phyloP scores from a whole-genome alignment of 2,329 filamentous ascomycete species.

The Esteya vermicola region DNA sequence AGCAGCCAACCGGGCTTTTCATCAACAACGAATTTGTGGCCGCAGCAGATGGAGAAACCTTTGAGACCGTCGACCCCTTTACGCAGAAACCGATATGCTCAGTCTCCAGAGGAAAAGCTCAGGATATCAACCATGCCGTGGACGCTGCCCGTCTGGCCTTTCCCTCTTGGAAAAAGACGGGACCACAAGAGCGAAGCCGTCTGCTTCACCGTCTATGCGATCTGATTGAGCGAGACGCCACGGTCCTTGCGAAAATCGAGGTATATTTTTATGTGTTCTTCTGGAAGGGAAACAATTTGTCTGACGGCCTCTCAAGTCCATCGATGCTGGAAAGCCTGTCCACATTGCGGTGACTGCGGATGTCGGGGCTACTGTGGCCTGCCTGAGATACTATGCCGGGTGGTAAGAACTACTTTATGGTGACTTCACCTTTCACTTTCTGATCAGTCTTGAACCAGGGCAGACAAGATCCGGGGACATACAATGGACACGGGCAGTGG shows the following conservation, averaged over 20 bases:
- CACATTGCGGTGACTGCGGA: constrained; percentile 5
- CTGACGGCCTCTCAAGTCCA: too few relatives aligned
- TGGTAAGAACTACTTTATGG: too few relatives aligned
- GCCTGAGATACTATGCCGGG: constrained; percentile 59
- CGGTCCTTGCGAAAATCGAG: constrained; percentile 33
- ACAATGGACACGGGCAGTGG: constrained; percentile 58
- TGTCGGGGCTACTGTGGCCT: constrained; percentile 12
- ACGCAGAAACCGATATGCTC: constrained; percentile 7
- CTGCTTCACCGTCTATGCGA: constrained; percentile 29
- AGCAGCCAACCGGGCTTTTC: constrained; percentile 57
- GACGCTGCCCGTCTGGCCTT: constrained; percentile 10
- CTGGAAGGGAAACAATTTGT: too few relatives aligned
- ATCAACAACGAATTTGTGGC: constrained; percentile 72
- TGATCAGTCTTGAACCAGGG: too few relatives aligned
- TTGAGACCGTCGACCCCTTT: constrained; percentile 54
- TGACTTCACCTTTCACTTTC: too few relatives aligned
- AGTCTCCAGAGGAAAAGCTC: constrained; percentile 6
- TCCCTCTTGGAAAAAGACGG: constrained; percentile 7
- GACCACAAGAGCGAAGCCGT: constrained; percentile 17
- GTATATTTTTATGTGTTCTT: too few relatives aligned
- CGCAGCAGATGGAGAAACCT: constrained; percentile 48
- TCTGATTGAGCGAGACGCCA: constrained; percentile 22
- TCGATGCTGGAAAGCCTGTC: constrained; percentile 64
- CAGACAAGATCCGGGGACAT: constrained; percentile 57
- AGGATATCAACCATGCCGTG: constrained; percentile 9